Percentiles rank a stretch among this genome's conserved stretches.
Conservation (phyloP, 768 basidiomycete genomes). For the Cyclocybe cylindracea region DNA sequence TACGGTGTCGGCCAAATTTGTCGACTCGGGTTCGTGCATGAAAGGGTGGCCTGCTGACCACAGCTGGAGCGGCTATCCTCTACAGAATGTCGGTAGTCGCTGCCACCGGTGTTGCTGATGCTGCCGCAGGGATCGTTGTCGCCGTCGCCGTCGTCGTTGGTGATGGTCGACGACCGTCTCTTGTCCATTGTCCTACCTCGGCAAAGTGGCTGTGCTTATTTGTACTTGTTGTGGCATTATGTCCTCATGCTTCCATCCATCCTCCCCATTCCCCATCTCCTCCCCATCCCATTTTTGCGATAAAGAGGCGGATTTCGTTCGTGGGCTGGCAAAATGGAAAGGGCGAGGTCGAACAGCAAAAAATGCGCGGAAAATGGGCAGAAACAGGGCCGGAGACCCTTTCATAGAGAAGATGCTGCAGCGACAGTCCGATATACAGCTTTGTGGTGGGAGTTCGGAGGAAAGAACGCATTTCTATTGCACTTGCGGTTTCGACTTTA, state of each 20-base stretch:
- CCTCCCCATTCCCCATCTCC: neutral
- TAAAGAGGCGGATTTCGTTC: neutral
- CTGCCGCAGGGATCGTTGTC: constrained; percentile 10
- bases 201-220: constrained; percentile 28
- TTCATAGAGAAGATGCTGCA: too few species aligned
- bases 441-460: too few species aligned
- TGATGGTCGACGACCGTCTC: too few species aligned
- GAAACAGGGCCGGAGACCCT: too few species aligned
- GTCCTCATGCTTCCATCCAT: neutral
- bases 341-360: neutral
- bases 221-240: constrained; percentile 16
- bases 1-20: constrained; percentile 20
- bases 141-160: constrained; percentile 11
- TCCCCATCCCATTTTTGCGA: neutral
- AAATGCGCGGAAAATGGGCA: too few species aligned
- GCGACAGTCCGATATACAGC: too few species aligned
- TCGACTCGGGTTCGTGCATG: constrained; percentile 23
- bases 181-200: too few species aligned
- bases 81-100: neutral
- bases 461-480: too few species aligned
- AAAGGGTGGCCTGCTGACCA: constrained; percentile 16
- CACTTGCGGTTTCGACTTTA: too few species aligned
- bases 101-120: constrained; percentile 4
- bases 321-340: too few species aligned
- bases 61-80: constrained; percentile 7